Percentiles rank a stretch among this genome's conserved stretches.
Evolutionary conservation across 345 rosid genomes (phyloP).

Genomic region (Draba incana): DNA sequence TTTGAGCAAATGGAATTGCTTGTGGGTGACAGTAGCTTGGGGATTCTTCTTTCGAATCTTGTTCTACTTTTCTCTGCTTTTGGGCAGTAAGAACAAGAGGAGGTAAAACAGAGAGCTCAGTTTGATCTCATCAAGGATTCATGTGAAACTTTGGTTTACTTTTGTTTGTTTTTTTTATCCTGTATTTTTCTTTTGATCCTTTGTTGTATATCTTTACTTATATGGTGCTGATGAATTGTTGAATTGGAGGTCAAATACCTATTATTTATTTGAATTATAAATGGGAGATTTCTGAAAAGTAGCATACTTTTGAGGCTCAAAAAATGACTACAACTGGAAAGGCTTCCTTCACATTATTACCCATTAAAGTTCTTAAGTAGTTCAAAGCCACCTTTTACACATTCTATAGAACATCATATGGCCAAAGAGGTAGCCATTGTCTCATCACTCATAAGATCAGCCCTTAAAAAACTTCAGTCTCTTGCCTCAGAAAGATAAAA

Average conservation of each 20-base stretch:
- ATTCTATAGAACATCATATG: background rate
- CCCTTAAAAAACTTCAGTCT: background rate
- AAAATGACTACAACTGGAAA: too few species aligned
- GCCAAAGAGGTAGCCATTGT: background rate
- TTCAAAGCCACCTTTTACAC: constrained; percentile 3
- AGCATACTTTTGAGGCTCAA: background rate
- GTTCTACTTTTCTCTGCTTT: constrained; percentile 47
- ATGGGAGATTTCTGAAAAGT: background rate
- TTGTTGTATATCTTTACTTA: constrained; percentile 29
- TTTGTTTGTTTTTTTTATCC: constrained; percentile 4
- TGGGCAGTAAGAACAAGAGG: constrained; percentile 54
- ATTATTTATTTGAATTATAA: constrained; percentile 10
- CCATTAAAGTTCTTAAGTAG: background rate
- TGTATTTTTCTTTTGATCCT: constrained; percentile 12
- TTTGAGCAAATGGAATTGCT: constrained; percentile 47
- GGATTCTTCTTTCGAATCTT: constrained; percentile 47
- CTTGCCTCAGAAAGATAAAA: background rate
- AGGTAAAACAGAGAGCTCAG: constrained; percentile 17
- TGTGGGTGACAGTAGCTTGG: constrained; percentile 51
- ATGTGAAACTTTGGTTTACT: constrained; percentile 7
- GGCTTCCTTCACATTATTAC: too few species aligned
- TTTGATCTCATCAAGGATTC: constrained; percentile 1
- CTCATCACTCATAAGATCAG: constrained; percentile 5
- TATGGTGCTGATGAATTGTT: constrained; percentile 25
- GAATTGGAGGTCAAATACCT: constrained; percentile 1